Conservation (phyloP, 495 filamentous ascomycete species). For the Parmelia sp. region DNA sequence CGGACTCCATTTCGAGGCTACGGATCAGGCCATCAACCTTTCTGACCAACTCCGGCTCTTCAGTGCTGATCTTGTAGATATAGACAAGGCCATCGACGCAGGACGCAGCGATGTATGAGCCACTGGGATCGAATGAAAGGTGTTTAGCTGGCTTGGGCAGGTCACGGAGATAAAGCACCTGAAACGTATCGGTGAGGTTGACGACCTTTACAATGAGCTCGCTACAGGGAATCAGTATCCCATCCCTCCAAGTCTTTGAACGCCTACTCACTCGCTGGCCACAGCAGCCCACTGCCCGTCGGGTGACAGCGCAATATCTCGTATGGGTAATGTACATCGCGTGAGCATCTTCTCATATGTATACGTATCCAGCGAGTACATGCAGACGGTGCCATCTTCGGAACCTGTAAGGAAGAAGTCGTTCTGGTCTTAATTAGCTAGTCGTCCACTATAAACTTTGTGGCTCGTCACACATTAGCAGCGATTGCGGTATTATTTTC, state of each 20-base stretch:
- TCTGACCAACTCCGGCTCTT: constrained; percentile 71
- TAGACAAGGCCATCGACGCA: constrained; percentile 85
- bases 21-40: constrained; percentile 84
- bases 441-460: not conserved
- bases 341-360: constrained; percentile 72
- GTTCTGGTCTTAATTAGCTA: constrained; percentile 43
- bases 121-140: constrained; percentile 78
- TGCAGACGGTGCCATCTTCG: constrained; percentile 88
- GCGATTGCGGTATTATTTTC: constrained; percentile 74
- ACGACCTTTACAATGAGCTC: constrained; percentile 88
- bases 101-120: constrained; percentile 68
- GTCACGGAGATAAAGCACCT: constrained; percentile 60
- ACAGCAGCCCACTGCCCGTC: constrained; percentile 87
- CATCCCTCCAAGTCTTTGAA: not conserved
- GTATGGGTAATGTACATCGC: constrained; percentile 72
- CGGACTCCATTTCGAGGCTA: constrained; percentile 67
- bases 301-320: constrained; percentile 76
- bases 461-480: constrained; percentile 50
- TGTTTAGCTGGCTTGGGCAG: constrained; percentile 83
- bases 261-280: constrained; percentile 69
- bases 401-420: constrained; percentile 79
- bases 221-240: constrained; percentile 33
- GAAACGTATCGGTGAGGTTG: constrained; percentile 66
- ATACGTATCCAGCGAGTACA: constrained; percentile 73
- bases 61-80: constrained; percentile 74